phyloP scores from a whole-genome alignment of 345 rosid genomes.

The Eucalyptus brandiana region DNA sequence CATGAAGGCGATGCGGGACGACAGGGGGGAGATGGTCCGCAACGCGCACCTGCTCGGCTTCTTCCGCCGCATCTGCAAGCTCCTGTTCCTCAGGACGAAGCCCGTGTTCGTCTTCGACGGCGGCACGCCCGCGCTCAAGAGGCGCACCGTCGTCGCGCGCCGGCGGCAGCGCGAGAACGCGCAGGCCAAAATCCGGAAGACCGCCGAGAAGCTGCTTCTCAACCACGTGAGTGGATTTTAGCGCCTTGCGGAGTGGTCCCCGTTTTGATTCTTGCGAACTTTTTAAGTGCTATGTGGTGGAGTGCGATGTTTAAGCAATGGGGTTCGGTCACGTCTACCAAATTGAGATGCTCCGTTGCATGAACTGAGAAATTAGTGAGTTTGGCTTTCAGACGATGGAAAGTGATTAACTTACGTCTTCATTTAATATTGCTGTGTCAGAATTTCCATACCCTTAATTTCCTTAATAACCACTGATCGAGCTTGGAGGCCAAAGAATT shows the following conservation, averaged over 20 bases:
- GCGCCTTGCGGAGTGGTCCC: neutral
- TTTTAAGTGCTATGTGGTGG: neutral
- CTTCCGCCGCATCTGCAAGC: conserved; percentile 91
- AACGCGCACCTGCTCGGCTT: conserved; percentile 89
- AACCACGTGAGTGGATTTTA: conserved; percentile 35
- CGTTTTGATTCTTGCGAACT: neutral
- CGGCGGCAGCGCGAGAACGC: conserved; percentile 90
- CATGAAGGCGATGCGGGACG: conserved; percentile 98
- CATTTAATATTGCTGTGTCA: neutral
- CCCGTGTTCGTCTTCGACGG: conserved; percentile 96
- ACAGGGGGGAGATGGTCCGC: conserved; percentile 86
- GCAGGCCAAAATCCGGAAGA: conserved; percentile 83
- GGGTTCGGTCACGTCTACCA: neutral
- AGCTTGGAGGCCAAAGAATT: neutral
- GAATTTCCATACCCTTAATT: neutral
- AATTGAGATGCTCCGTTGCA: neutral
- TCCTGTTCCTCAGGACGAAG: conserved; percentile 63
- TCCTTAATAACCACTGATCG: neutral
- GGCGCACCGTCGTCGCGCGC: conserved; percentile 86
- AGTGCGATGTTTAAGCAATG: neutral
- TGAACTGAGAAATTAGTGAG: neutral
- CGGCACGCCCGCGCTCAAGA: conserved; percentile 82
- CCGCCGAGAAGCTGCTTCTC: conserved; percentile 87
- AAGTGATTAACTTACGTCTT: neutral
- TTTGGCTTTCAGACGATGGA: neutral